Evolutionary conservation across 176 grass and related monocot genomes (phyloP).

Genomic region (Ensete ventricosum): DNA sequence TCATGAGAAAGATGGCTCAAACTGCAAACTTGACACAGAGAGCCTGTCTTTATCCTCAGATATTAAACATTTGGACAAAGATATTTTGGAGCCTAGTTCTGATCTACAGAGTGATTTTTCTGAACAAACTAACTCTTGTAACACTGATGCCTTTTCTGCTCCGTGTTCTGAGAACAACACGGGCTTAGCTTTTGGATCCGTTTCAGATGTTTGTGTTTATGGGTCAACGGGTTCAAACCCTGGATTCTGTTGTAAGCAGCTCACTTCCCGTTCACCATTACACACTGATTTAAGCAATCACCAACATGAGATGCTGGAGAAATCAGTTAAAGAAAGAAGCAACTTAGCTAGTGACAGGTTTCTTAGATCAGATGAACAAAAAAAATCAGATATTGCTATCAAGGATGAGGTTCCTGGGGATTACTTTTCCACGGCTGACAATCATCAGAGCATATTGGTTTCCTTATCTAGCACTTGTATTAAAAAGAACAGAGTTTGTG

Average conservation of each 20-base stretch:
- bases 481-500: constrained; percentile 49
- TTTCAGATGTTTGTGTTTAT: constrained; percentile 9
- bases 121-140: constrained; percentile 14
- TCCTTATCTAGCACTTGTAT: constrained; percentile 67
- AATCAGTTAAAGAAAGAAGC: constrained; percentile 27
- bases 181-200: constrained; percentile 6
- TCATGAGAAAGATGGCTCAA: constrained; percentile 30
- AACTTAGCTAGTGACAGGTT: constrained; percentile 30
- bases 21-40: constrained; percentile 24
- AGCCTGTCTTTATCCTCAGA: constrained; percentile 15
- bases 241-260: not conserved
- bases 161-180: constrained; percentile 17
- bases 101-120: constrained; percentile 25
- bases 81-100: constrained; percentile 16
- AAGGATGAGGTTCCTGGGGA: constrained; percentile 33
- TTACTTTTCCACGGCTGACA: constrained; percentile 49
- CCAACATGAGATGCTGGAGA: constrained; percentile 15
- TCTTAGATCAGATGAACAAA: constrained; percentile 48
- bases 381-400: constrained; percentile 23
- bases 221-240: not conserved
- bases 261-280: not conserved
- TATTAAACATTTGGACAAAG: constrained; percentile 28
- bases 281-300: not conserved
- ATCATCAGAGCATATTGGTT: constrained; percentile 73
- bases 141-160: constrained; percentile 12